These are phyloP conservation scores for Phytophthora multivora DNA, from an alignment of 352 stramenopile species.

Conservation along the genomic window DNA sequence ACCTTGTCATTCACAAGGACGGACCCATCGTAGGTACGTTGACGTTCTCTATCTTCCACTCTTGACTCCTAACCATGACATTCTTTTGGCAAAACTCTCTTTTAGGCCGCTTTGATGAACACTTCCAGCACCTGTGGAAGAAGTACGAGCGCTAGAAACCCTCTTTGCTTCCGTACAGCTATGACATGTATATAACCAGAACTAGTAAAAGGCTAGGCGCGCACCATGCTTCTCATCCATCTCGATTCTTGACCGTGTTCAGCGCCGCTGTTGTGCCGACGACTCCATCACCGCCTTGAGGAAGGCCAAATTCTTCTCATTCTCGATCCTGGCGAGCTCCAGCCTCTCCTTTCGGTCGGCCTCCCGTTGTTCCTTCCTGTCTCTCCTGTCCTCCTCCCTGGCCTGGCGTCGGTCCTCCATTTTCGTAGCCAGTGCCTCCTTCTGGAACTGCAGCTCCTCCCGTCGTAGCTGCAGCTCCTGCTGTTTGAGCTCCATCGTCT, in stretches of 20 bases:
- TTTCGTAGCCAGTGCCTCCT: constrained; percentile 30
- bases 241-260: too few relatives aligned
- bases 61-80: not conserved
- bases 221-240: too few relatives aligned
- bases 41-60: not conserved
- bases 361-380: constrained; percentile 30
- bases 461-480: constrained; percentile 31
- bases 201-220: not conserved
- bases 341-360: constrained; percentile 30
- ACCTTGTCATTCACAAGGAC: constrained; percentile 58
- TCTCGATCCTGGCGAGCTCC: constrained; percentile 37
- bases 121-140: constrained; percentile 68
- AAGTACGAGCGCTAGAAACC: constrained; percentile 49
- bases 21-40: constrained; percentile 59
- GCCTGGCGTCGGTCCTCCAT: constrained; percentile 29
- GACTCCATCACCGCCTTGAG: constrained; percentile 39
- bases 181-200: not conserved
- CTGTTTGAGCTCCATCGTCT: constrained; percentile 18
- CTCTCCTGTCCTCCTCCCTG: constrained; percentile 25
- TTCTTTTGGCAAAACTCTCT: constrained; percentile 1
- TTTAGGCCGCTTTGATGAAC: constrained; percentile 56
- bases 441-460: constrained; percentile 33
- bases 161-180: too few relatives aligned
- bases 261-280: constrained; percentile 22
- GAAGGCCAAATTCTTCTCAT: constrained; percentile 41